Conservation (phyloP, 169 alveolate species). For the Eimeria praecox region DNA sequence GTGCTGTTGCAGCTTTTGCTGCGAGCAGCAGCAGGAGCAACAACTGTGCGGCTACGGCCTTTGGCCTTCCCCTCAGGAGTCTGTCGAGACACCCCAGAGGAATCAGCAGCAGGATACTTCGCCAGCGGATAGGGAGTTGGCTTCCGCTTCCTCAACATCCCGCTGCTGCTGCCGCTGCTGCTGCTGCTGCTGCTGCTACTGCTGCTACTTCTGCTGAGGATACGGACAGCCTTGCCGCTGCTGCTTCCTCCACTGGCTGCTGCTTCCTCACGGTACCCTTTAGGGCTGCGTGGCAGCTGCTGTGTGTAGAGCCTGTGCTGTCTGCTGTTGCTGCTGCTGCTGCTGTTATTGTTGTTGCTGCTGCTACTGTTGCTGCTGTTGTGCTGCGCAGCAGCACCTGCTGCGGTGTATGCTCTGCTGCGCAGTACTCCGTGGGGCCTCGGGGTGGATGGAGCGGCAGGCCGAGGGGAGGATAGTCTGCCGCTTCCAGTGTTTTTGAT, state of each 20-base stretch:
- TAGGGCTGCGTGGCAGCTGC: neutral
- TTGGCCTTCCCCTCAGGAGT: neutral
- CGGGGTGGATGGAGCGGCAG: neutral
- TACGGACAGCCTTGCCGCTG: slow-evolving; percentile 46
- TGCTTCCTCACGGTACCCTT: neutral
- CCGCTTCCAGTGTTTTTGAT: neutral
- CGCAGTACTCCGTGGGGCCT: neutral
- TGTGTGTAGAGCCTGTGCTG: slow-evolving; percentile 31
- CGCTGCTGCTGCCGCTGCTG: neutral
- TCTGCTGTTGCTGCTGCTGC: slow-evolving; percentile 36
- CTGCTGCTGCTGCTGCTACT: slow-evolving; percentile 21
- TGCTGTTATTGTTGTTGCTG: slow-evolving; percentile 13
- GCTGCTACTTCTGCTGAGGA: neutral
- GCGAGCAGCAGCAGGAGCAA: slow-evolving; percentile 24
- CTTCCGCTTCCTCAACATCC: neutral
- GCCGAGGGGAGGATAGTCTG: neutral
- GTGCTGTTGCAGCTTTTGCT: slow-evolving; percentile 42
- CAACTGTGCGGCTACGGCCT: slow-evolving; percentile 15
- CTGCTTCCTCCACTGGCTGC: neutral
- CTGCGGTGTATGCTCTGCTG: neutral
- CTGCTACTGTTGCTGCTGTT: slow-evolving; percentile 23
- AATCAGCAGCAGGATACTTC: neutral
- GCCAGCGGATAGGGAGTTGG: neutral
- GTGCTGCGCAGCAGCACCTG: neutral
- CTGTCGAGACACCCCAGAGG: neutral